Conservation (phyloP, 495 filamentous ascomycete genomes). For the Darksidea phi region DNA sequence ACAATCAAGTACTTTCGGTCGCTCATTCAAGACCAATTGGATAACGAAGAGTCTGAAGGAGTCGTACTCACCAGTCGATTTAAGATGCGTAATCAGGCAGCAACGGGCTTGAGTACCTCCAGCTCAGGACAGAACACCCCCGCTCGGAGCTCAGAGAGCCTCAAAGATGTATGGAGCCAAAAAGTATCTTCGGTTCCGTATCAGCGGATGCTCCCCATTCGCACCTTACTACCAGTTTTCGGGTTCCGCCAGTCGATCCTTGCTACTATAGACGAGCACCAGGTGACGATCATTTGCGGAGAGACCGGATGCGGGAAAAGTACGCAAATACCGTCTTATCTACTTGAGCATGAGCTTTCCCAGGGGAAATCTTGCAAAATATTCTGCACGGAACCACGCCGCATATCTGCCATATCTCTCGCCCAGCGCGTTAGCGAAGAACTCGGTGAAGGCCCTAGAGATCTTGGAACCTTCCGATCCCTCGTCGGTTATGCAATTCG, state of each 20-base stretch:
- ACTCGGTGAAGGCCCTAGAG: slow-evolving; percentile 76
- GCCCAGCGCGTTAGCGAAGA: slow-evolving; percentile 91
- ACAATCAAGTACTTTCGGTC: slow-evolving; percentile 61
- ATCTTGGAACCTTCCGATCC: slow-evolving; percentile 77
- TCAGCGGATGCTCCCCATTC: slow-evolving; percentile 58
- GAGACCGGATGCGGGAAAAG: slow-evolving; percentile 98
- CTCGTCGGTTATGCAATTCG: slow-evolving; percentile 92
- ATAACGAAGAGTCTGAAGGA: slow-evolving; percentile 65
- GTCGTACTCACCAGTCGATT: slow-evolving; percentile 71
- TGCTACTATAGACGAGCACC: slow-evolving; percentile 66
- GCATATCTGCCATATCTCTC: slow-evolving; percentile 93
- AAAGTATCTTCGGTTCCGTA: slow-evolving; percentile 63
- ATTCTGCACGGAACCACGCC: slow-evolving; percentile 91
- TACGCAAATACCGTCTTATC: slow-evolving; percentile 90
- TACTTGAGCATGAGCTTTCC: slow-evolving; percentile 83
- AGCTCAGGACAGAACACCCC: slow-evolving; percentile 22
- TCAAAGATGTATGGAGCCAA: slow-evolving; percentile 67
- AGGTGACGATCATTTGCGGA: slow-evolving; percentile 86
- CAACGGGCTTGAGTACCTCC: slow-evolving; percentile 5
- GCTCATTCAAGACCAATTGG: slow-evolving; percentile 56
- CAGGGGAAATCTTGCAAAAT: slow-evolving; percentile 81
- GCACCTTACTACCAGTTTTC: slow-evolving; percentile 86
- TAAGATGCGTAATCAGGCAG: slow-evolving; percentile 58
- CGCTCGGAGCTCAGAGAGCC: slow-evolving; percentile 45
- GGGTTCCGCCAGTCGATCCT: slow-evolving; percentile 75